phyloP scores from a whole-genome alignment of 495 filamentous ascomycete genomes.

The Podospora tetraspora region DNA sequence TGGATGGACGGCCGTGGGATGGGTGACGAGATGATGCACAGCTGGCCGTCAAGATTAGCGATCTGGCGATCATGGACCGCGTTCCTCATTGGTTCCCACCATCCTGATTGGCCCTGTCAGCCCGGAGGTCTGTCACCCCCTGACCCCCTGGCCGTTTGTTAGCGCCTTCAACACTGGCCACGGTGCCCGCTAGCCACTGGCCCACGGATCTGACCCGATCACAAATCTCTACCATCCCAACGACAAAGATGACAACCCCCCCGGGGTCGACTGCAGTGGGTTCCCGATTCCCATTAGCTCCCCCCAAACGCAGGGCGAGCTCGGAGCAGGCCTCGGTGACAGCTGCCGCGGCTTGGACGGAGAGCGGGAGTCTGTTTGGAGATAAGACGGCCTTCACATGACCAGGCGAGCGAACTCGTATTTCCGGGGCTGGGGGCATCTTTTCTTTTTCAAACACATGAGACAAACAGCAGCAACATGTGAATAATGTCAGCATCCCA shows the following conservation, averaged over 20 bases:
- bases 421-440: background rate
- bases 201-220: background rate
- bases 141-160: background rate
- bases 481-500: background rate
- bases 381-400: background rate
- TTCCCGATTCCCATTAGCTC: background rate
- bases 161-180: background rate
- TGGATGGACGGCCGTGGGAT: background rate
- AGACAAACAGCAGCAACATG: background rate
- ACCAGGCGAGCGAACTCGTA: background rate
- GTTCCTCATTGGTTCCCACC: constrained; percentile 3
- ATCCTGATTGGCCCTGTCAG: background rate
- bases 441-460: background rate
- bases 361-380: background rate
- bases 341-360: background rate
- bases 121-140: background rate
- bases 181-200: background rate
- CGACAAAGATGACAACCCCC: background rate
- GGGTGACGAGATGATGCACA: constrained; percentile 6
- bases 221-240: background rate
- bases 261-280: background rate
- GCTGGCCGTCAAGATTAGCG: constrained; percentile 9
- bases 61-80: background rate
- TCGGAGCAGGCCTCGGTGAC: background rate
- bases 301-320: background rate